Conservation (phyloP, 2,329 filamentous ascomycete species). For the Hymenotorrendiella dingleyae region DNA sequence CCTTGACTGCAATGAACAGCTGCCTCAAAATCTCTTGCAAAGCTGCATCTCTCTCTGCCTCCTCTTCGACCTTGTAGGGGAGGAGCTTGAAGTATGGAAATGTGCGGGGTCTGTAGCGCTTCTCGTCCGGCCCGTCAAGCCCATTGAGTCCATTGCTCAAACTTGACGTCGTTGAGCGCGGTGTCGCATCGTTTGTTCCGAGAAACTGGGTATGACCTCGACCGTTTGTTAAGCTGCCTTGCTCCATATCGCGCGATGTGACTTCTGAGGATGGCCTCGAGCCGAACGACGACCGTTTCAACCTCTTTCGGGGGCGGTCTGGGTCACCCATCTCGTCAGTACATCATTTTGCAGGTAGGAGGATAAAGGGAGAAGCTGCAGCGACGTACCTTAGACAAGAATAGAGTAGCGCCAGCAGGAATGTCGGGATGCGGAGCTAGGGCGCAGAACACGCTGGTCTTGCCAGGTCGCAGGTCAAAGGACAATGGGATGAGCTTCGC, state of each 20-base stretch:
- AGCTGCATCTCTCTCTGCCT: slow-evolving; percentile 68
- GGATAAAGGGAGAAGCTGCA: background rate
- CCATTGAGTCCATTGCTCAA: slow-evolving; percentile 44
- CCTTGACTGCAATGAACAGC: slow-evolving; percentile 84
- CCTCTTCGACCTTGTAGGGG: slow-evolving; percentile 82
- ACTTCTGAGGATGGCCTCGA: slow-evolving; percentile 4
- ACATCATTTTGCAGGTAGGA: background rate
- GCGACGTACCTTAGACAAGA: too few species aligned
- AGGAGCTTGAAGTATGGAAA: slow-evolving; percentile 90
- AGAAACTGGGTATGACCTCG: slow-evolving; percentile 25
- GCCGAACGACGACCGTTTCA: slow-evolving; percentile 8
- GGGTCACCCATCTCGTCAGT: slow-evolving; percentile 11
- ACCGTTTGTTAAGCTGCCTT: slow-evolving; percentile 24
- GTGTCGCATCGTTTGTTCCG: slow-evolving; percentile 58
- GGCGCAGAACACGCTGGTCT: too few species aligned
- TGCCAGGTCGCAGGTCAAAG: too few species aligned
- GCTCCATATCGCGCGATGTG: slow-evolving; percentile 23
- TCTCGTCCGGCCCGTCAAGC: slow-evolving; percentile 47
- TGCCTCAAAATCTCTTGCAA: slow-evolving; percentile 86
- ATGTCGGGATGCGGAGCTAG: too few species aligned
- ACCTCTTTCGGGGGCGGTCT: slow-evolving; percentile 12
- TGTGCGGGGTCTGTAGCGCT: slow-evolving; percentile 75
- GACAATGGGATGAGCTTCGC: too few species aligned
- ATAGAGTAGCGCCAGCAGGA: too few species aligned
- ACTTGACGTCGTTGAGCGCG: slow-evolving; percentile 80